Conservation (phyloP, 352 stramenopile genomes). For the Vaucheria bursata region DNA sequence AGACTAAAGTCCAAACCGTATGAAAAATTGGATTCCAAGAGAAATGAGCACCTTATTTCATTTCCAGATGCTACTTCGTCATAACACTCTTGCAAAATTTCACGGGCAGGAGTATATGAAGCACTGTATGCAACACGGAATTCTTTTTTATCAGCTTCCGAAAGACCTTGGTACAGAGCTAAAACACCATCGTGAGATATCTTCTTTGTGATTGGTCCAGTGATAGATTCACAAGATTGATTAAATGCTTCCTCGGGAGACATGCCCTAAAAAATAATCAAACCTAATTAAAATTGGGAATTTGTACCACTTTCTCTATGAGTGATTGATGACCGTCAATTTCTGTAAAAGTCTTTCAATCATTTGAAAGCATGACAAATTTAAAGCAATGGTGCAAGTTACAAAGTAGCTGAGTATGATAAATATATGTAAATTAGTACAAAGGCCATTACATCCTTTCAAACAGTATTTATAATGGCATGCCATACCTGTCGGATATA, state of each 20-base stretch:
- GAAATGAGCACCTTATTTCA: conserved; percentile 88
- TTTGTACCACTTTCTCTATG: neutral
- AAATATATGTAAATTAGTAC: neutral
- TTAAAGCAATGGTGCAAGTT: neutral
- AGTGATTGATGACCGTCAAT: neutral
- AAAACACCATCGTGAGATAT: conserved; percentile 95
- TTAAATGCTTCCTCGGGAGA: conserved; percentile 86
- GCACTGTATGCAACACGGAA: conserved; percentile 78
- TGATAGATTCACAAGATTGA: conserved; percentile 91
- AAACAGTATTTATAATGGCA: conserved; percentile 50
- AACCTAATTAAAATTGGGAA: neutral
- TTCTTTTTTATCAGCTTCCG: conserved; percentile 77
- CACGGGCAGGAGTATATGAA: conserved; percentile 85
- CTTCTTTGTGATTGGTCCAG: conserved; percentile 87
- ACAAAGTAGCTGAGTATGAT: neutral
- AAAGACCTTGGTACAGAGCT: conserved; percentile 85
- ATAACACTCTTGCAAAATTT: conserved; percentile 97
- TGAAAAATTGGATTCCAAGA: neutral
- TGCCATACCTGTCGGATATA: conserved; percentile 77
- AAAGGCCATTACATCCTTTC: neutral
- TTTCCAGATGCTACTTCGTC: conserved; percentile 93
- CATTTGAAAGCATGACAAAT: neutral
- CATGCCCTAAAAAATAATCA: conserved; percentile 54
- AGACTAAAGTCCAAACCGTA: neutral
- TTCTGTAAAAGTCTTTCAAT: neutral